Conservation (phyloP, 2,329 filamentous ascomycete species). For the Colletotrichum ledebouriae region DNA sequence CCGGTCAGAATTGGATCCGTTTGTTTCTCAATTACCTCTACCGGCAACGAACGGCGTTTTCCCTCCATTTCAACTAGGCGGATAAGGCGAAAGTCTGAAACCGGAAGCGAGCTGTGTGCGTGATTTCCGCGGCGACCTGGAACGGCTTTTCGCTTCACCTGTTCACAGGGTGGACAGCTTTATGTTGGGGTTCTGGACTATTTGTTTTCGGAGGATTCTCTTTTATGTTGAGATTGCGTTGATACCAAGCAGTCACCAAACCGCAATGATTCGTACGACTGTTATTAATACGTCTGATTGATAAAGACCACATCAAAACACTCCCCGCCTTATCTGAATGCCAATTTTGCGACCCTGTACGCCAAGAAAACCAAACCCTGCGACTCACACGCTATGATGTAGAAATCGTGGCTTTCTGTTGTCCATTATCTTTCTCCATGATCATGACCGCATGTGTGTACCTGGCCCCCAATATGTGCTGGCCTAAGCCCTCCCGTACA, state of each 20-base stretch:
- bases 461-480: neutral
- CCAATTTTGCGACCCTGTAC: slow-evolving; percentile 9
- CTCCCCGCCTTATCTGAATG: slow-evolving; percentile 5
- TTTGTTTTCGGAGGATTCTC: neutral
- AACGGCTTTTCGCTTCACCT: too few relatives aligned
- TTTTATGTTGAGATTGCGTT: neutral
- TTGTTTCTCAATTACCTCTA: neutral
- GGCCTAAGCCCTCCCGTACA: neutral
- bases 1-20: slow-evolving; percentile 28
- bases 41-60: too few relatives aligned
- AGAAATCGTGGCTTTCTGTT: neutral
- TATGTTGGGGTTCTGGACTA: too few relatives aligned
- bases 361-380: slow-evolving; percentile 5
- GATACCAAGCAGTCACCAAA: slow-evolving; percentile 4
- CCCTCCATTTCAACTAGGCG: neutral
- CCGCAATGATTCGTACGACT: neutral
- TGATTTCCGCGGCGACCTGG: too few relatives aligned
- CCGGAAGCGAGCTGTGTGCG: neutral
- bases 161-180: too few relatives aligned
- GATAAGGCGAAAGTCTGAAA: slow-evolving; percentile 5
- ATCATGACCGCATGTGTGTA: slow-evolving; percentile 22
- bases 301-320: neutral
- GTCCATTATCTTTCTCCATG: neutral
- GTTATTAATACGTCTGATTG: neutral
- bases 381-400: slow-evolving; percentile 5